phyloP scores from a whole-genome alignment of 331 rosid genomes.

The Quercus phellos region DNA sequence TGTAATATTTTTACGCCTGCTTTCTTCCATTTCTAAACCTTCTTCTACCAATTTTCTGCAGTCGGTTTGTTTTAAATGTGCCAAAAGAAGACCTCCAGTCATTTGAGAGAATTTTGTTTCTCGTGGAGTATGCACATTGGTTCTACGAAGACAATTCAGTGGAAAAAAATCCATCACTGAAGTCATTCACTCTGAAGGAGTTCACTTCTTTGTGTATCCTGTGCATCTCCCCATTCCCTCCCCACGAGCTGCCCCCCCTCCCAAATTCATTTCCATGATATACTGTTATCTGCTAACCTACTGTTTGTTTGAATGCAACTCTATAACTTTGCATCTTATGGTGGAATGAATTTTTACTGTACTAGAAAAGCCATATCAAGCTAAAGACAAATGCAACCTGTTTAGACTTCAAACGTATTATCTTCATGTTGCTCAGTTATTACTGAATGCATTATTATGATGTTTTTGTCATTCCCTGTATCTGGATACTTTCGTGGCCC shows the following conservation, averaged over 20 bases:
- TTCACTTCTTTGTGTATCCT: conserved; percentile 92
- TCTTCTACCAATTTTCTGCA: conserved; percentile 34
- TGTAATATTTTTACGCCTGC: not conserved
- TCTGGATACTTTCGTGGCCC: not conserved
- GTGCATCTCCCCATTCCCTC: not conserved
- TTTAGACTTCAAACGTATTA: not conserved
- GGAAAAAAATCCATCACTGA: conserved; percentile 83
- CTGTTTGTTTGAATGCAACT: not conserved
- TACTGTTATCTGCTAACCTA: not conserved
- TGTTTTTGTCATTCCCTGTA: not conserved
- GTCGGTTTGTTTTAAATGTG: conserved; percentile 92
- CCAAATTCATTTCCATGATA: not conserved
- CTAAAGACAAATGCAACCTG: not conserved
- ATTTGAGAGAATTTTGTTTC: conserved; percentile 89
- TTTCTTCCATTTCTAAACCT: not conserved
- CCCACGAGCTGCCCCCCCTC: too few species aligned
- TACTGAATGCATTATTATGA: not conserved
- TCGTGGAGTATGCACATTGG: conserved; percentile 99
- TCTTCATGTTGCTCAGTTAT: not conserved
- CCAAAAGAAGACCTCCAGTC: conserved; percentile 96
- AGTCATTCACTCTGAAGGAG: conserved; percentile 87
- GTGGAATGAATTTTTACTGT: not conserved
- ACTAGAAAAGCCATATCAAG: not conserved
- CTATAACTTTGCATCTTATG: not conserved
- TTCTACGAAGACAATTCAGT: conserved; percentile 95